Base-by-base conservation (phyloP, 495 filamentous ascomycete genomes). In the Aspergillus asperescens region DNA sequence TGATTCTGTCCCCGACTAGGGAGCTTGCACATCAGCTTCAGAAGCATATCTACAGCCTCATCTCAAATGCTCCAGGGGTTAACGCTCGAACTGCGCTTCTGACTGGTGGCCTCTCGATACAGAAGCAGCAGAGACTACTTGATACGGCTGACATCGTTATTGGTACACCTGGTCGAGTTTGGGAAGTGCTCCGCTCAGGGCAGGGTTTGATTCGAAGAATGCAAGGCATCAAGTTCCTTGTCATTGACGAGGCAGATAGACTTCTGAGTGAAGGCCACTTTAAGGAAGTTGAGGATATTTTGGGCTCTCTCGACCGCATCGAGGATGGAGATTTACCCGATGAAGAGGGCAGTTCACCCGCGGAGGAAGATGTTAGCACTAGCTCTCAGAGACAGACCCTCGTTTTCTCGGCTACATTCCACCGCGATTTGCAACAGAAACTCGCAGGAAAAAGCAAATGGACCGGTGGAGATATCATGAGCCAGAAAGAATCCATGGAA, bases 381-480 rank as follows among this genome's bases (percentile, higher is more conserved):
- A 41, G 32, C 23, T 45, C 25, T 32, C 55, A 70, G n/a, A 77
- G 89, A 20, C 93, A 98, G 65, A 97, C 90, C 1, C 78, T 98
- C 2, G 88, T 98, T 29, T 98, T 98, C 70, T 97, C 94, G 0
- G 93, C 93, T 3, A 98, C 93, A 0, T 96, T 98, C 70, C 86
- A 95, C 61, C 87, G 87, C 59, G 84, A 82, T 9, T 66, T 98
- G 45, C 91, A 96, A 62, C 86, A 91, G 60, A 96, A 95, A 61
- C 75, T 98, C 3, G 81, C 88, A 7, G 86, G 88, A 4, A 94
- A 90, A 61, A 73, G 79, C 5, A 80, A 77, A 22, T 68, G 69
- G 62, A 56, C 63, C 12, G 65, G 64, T 16, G 74, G 75, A 23
- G 84, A 79, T 52, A 67, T 89, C 6, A 80, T 87, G 78, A 77